Base-by-base conservation (phyloP, 352 stramenopile species). In the Thalassiosira ordinaria region DNA sequence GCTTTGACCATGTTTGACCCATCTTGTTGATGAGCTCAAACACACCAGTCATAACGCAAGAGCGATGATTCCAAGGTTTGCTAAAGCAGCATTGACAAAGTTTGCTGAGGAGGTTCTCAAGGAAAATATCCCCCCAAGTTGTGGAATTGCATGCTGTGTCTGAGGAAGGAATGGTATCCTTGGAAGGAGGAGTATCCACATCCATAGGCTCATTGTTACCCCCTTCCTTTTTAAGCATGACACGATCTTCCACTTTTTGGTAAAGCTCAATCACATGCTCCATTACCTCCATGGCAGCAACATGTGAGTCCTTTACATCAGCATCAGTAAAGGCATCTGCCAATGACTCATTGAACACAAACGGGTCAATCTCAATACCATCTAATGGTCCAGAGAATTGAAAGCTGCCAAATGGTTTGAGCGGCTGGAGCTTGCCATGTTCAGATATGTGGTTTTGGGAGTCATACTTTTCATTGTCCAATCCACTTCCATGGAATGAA, bases 361-460 rank as follows among this genome's bases (percentile, higher is more conserved):
- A 86, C 1, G 83, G 85, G 73, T 90, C 81, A 26, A 87, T 66
- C 16, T 46, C 49, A 26, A 56, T 52, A 26, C 26, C 67, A 29
- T 60, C 61, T 0, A 92, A 71, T 35, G 56, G 66, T n/a, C 78
- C 85, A 18, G 76, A 83, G 13, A 89, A 65, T 27, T 83, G 80
- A 66, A 91, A 94, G 27, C 75, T 81, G 9, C 89, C 89, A 78
- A 91, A 94, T 27, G 85, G 73, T 44, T 83, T 84, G 7, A 92
- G 69, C 1, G 80, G 86, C 49, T 84, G 67, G 18, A 87, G 47
- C 67, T 89, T 89, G 11, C 66, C 76, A 51, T 78, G 8, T 9
- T 52, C 70, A 13, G 49, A 52, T 41, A 78, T 35, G 35, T 85
- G 70, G 51, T 87, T 70, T 44, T 76, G 63, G 22, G 47, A 37